Conservation (phyloP, 1,139 yeast genomes). For the Saccharomyces pastorianus region DNA sequence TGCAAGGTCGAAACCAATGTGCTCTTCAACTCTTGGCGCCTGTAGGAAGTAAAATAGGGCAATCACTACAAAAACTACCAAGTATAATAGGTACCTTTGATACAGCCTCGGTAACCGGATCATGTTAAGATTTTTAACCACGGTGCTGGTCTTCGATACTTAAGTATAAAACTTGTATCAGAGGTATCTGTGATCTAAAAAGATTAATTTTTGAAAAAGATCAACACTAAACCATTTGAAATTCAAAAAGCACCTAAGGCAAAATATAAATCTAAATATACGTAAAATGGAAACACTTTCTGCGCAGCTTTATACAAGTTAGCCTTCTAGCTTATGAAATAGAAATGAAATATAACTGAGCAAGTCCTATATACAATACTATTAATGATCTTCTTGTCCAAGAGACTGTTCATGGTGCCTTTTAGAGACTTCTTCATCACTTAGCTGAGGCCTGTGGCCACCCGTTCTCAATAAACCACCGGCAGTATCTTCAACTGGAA, state of each 20-base stretch:
- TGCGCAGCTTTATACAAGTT: background rate
- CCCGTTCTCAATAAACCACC: conserved; percentile 10
- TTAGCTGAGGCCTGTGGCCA: conserved; percentile 15
- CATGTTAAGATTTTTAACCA: background rate
- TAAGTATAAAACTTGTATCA: background rate
- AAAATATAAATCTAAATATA: background rate
- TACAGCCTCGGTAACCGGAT: background rate
- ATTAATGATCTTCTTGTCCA: background rate
- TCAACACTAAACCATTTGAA: background rate
- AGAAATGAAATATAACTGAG: background rate
- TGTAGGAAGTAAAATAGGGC: background rate
- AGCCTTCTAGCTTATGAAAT: background rate
- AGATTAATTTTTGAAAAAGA: background rate
- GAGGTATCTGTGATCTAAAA: background rate
- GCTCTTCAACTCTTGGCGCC: background rate
- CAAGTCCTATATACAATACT: background rate
- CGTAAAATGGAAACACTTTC: background rate
- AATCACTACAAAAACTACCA: background rate
- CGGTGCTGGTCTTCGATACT: background rate
- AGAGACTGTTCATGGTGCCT: background rate
- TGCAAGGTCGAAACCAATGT: background rate
- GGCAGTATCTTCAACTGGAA: conserved; percentile 3
- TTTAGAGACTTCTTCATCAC: conserved; percentile 18
- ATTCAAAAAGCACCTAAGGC: background rate
- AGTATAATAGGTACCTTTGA: background rate